phyloP scores from a whole-genome alignment of 108 stramenopile species.

The Craspedostauros australis region DNA sequence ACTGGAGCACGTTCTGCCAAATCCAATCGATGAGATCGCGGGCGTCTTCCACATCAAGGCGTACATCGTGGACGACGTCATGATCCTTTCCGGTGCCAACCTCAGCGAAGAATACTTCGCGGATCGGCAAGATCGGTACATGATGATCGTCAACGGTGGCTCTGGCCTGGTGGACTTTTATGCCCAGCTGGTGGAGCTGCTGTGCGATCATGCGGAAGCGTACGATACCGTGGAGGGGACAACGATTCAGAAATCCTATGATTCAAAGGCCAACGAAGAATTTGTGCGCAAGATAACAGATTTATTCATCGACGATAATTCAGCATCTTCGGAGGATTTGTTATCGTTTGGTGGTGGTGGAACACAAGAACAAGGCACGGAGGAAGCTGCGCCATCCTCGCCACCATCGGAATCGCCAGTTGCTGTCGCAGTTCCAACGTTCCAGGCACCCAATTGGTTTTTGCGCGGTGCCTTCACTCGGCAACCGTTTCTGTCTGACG shows the following conservation, averaged over 20 bases:
- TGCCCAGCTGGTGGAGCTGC: conserved; percentile 42
- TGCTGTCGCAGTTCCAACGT: conserved; percentile 59
- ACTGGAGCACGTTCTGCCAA: conserved; percentile 43
- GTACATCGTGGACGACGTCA: conserved; percentile 71
- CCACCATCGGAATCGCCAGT: conserved; percentile 12
- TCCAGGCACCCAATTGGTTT: conserved; percentile 41
- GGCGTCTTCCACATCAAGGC: conserved; percentile 87
- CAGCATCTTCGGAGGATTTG: neutral
- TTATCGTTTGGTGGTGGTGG: too few relatives aligned
- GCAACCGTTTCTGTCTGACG: conserved; percentile 18
- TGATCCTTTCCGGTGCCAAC: conserved; percentile 80
- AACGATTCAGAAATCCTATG: too few relatives aligned
- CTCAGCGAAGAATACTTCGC: conserved; percentile 79
- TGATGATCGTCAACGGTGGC: conserved; percentile 56
- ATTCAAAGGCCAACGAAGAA: conserved; percentile 7
- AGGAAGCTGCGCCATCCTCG: neutral
- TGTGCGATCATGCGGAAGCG: conserved; percentile 44
- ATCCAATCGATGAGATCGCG: conserved; percentile 73
- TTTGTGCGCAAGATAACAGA: conserved; percentile 15
- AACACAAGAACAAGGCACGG: too few relatives aligned
- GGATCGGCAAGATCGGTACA: conserved; percentile 77
- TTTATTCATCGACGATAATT: conserved; percentile 3
- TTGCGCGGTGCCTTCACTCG: neutral
- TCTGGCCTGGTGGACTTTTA: conserved; percentile 77
- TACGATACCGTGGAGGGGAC: conserved; percentile 19